Percentiles rank a stretch among this genome's conserved stretches.
Evolutionary conservation across 805 yeast genomes (phyloP).

Genomic region (Maudiozyma saulgeensis): DNA sequence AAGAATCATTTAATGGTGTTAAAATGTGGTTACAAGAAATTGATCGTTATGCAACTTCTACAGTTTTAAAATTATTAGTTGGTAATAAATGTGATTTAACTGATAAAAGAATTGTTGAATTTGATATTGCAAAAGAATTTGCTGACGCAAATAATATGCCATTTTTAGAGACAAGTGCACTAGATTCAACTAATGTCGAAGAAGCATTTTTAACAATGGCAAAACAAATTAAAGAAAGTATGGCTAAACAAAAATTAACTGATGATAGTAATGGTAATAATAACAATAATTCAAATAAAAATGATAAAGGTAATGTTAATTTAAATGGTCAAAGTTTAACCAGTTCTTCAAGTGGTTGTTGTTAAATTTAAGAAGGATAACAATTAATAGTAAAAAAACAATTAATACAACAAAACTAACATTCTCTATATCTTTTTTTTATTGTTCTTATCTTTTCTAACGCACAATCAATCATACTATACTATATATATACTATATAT

Average conservation of each 20-base stretch:
- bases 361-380: constrained; percentile 24
- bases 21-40: constrained; percentile 98
- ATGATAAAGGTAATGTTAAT: constrained; percentile 57
- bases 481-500: neutral
- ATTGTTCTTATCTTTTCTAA: too few species aligned
- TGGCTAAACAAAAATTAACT: constrained; percentile 54
- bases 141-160: constrained; percentile 89
- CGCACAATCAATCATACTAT: neutral
- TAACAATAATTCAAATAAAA: constrained; percentile 15
- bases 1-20: constrained; percentile 90
- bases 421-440: too few species aligned
- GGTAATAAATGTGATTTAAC: constrained; percentile 94
- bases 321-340: constrained; percentile 58
- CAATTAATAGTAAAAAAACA: neutral
- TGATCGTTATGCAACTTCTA: constrained; percentile 96
- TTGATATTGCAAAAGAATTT: constrained; percentile 92
- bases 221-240: constrained; percentile 91
- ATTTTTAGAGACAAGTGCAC: constrained; percentile 91
- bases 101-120: constrained; percentile 91
- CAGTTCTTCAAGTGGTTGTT: constrained; percentile 38
- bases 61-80: constrained; percentile 88
- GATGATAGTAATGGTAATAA: neutral
- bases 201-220: constrained; percentile 99
- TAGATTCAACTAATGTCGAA: constrained; percentile 92
- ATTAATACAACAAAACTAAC: too few species aligned